Evolutionary conservation across 208 protist genomes (phyloP), one percentile per base, ranked within the genome.

Genomic region (Trypanosoma scelopori): DNA sequence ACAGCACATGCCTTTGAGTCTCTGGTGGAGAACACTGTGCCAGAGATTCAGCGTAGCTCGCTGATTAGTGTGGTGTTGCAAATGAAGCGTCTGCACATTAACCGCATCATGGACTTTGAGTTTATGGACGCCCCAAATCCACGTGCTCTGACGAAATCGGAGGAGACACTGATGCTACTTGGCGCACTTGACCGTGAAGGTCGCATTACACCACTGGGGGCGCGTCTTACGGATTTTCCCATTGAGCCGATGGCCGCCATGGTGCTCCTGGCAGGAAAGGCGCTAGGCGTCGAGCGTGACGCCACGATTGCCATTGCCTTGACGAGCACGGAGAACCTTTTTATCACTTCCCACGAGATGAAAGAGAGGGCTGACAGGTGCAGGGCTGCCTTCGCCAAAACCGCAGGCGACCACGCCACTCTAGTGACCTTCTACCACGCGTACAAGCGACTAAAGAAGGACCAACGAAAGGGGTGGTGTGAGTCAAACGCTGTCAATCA

Each of bases 11-110:
- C 92, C 0, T 99, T 94, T 74, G 90, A 99, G 62, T 92, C 98
- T 41, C 58, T 99, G 42, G 80, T 93, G 11, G 93, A 98, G 35
- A 97, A 91, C 69, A 97, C 94, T 0, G 82, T 98, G 22, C 99
- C 99, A 1, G 98, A 99, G 63, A 99, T 99, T 60, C 95, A 98
- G 62, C 84, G 99, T 35, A 99, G 97, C 46, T 99, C 98, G 59
- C 83, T 99, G 2, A 92, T 96, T 25, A 98, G 98, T 68, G 97
- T 99, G 0, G 96, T 99, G 25, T 81, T 99, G 7, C 74, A 98
- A 39, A 89, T 97, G 81, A 97, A 97, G 59, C 90, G 74, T n/a
- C 84, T 99, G 6, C 88, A 94, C 49, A 99, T 99, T 55, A 74
- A 98, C 61, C 91, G 99, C 71, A 87, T 99, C 32, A 76, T 98